phyloP scores from a whole-genome alignment of 2,329 filamentous ascomycete genomes.

The Podosphaera xanthii region DNA sequence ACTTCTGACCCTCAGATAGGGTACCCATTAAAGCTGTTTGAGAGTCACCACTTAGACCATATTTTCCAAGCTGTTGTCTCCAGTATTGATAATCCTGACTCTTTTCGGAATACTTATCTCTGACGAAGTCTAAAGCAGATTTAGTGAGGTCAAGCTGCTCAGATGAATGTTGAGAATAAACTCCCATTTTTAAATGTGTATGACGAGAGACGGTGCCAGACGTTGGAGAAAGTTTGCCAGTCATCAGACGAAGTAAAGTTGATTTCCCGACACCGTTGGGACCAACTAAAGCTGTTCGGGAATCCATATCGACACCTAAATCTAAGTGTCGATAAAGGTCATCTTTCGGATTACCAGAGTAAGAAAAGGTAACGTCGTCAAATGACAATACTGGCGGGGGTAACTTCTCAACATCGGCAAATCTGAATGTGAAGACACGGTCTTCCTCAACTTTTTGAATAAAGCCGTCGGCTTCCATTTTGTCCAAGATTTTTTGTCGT shows the following conservation, averaged over 20 bases:
- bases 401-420: slow-evolving; percentile 98
- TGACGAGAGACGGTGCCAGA: slow-evolving; percentile 65
- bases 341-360: slow-evolving; percentile 72
- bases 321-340: slow-evolving; percentile 93
- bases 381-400: slow-evolving; percentile 90
- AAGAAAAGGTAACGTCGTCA: slow-evolving; percentile 93
- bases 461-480: slow-evolving; percentile 99
- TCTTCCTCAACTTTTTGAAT: slow-evolving; percentile 77
- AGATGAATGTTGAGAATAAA: slow-evolving; percentile 96
- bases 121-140: slow-evolving; percentile 89
- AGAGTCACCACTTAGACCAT: slow-evolving; percentile 76
- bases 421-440: slow-evolving; percentile 88
- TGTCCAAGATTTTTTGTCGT: slow-evolving; percentile 97
- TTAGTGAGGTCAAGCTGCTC: slow-evolving; percentile 98
- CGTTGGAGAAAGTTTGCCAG: slow-evolving; percentile 74
- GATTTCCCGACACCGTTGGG: slow-evolving; percentile 99
- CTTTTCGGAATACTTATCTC: slow-evolving; percentile 75
- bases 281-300: slow-evolving; percentile 83
- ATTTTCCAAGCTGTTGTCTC: slow-evolving; percentile 88
- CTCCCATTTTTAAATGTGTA: slow-evolving; percentile 92
- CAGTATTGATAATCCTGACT: slow-evolving; percentile 98
- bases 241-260: slow-evolving; percentile 88
- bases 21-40: slow-evolving; percentile 98
- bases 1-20: slow-evolving; percentile 92
- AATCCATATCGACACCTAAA: slow-evolving; percentile 99